Base-by-base conservation (phyloP, 805 yeast genomes). In the Metschnikowia similis region DNA sequence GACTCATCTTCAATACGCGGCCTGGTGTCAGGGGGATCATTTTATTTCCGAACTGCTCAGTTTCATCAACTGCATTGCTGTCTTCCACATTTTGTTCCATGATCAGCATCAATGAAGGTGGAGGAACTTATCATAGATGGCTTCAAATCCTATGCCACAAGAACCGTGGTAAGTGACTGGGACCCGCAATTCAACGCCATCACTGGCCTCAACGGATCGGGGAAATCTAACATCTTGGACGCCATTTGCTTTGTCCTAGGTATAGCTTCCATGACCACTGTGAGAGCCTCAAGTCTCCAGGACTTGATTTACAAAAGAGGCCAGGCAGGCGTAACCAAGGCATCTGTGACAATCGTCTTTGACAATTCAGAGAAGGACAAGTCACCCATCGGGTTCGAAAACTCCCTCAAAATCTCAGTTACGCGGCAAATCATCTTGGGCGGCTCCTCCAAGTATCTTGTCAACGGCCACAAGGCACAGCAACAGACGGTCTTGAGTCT, bases 231-330 rank as follows among this genome's bases (percentile, higher is more conserved):
- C 66, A 91, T 94, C 51, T 75, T 94, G 40, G 99, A 94, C 68
- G 96, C 99, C 49, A 92, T 94, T 50, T 94, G 99, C 69, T 94
- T 94, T 68, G 99, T 95, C n/a, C 75, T 94, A 32, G 99, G 99
- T 48, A 91, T 94, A 52, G 85, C 96, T 1, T 83, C 96, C 10
- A 90, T 92, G 94, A 66, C 88, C n/a, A 87, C 96, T 0, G 97
- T 95, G 28, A 77, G 99, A 64, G 99, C 99, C 0, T 84, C 89
- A 6, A 91, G 85, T 62, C 72, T 91, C 37, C 97, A 92, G 63
- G 99, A 94, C 66, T 79, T 94, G 64, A 94, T 94, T 45, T 94
- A 94, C 66, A 94, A 94, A 61, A 81, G 98, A 59, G 99, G 99
- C 10, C 99, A 94, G 66, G 98, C 99, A 0, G 98, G 98, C 56